phyloP scores from a whole-genome alignment of 768 basidiomycete species.

The Lactifluus volemus region DNA sequence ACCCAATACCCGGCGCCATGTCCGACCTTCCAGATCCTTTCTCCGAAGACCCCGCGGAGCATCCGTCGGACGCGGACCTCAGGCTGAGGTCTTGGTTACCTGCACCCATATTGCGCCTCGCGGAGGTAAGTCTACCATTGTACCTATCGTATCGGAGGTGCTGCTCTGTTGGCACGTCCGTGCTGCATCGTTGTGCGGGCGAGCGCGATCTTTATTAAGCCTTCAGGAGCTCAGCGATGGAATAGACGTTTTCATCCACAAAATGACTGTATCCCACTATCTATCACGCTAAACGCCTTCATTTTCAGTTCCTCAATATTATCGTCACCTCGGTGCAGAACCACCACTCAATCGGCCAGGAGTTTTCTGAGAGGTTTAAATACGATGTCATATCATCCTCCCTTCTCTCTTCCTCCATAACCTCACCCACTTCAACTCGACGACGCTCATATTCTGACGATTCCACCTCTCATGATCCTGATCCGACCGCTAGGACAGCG shows the following conservation, averaged over 20 bases:
- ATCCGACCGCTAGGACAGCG: background rate
- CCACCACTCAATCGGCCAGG: slow-evolving; percentile 1
- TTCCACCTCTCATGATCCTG: background rate
- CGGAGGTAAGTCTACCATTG: background rate
- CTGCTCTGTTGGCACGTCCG: background rate
- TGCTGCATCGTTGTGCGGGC: background rate
- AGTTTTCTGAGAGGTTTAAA: slow-evolving; percentile 20
- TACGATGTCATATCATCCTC: slow-evolving; percentile 21
- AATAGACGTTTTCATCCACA: background rate
- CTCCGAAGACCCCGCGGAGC: slow-evolving; percentile 2
- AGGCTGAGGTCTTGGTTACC: slow-evolving; percentile 14
- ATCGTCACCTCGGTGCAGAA: slow-evolving; percentile 8
- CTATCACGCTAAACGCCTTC: slow-evolving; percentile 2
- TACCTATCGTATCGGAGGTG: background rate
- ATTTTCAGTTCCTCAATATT: slow-evolving; percentile 10
- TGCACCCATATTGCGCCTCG: background rate
- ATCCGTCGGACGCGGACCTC: slow-evolving; percentile 5
- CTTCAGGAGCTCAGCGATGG: background rate
- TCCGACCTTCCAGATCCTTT: slow-evolving; percentile 1
- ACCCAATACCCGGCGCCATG: slow-evolving; percentile 19
- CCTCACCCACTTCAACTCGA: slow-evolving; percentile 4
- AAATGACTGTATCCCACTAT: background rate
- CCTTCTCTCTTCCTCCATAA: slow-evolving; percentile 18
- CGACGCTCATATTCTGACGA: slow-evolving; percentile 10
- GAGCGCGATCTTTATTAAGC: background rate